Conservation (phyloP, 768 basidiomycete species). For the Pulveroboletus sp. region DNA sequence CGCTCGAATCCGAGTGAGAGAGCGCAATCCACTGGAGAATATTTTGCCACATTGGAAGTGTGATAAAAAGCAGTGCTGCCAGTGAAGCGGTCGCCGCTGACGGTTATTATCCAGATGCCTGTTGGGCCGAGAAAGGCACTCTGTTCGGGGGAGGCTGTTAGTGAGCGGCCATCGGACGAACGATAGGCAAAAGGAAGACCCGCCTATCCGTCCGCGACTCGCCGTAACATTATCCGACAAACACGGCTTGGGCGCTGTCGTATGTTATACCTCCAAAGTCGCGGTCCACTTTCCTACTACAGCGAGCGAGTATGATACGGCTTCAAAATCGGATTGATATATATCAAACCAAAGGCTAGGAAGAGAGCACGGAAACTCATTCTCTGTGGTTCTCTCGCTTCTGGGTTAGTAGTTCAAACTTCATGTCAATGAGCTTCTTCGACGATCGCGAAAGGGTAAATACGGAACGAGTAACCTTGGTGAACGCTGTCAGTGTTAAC, state of each 20-base stretch:
- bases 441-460: not conserved
- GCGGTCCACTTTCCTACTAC: slow-evolving; percentile 11
- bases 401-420: slow-evolving; percentile 55
- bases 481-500: slow-evolving; percentile 76
- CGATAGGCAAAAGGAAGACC: not conserved
- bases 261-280: slow-evolving; percentile 65
- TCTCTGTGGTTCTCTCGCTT: slow-evolving; percentile 58
- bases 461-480: slow-evolving; percentile 54
- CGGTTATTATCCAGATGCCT: slow-evolving; percentile 75
- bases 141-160: slow-evolving; percentile 30
- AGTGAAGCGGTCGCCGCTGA: slow-evolving; percentile 83
- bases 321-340: no score
- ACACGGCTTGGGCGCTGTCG: slow-evolving; percentile 66
- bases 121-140: slow-evolving; percentile 78
- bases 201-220: slow-evolving; percentile 74
- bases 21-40: slow-evolving; percentile 63
- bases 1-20: slow-evolving; percentile 83
- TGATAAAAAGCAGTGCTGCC: slow-evolving; percentile 72
- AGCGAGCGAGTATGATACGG: not conserved
- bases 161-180: not conserved
- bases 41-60: slow-evolving; percentile 63
- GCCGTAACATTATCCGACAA: slow-evolving; percentile 72
- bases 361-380: no score
- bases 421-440: not conserved
- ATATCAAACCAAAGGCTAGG: no score